Percentiles rank a stretch among this genome's conserved stretches.
phyloP scores from a whole-genome alignment of 2,329 filamentous ascomycete species.

The Aspergillus sp. region DNA sequence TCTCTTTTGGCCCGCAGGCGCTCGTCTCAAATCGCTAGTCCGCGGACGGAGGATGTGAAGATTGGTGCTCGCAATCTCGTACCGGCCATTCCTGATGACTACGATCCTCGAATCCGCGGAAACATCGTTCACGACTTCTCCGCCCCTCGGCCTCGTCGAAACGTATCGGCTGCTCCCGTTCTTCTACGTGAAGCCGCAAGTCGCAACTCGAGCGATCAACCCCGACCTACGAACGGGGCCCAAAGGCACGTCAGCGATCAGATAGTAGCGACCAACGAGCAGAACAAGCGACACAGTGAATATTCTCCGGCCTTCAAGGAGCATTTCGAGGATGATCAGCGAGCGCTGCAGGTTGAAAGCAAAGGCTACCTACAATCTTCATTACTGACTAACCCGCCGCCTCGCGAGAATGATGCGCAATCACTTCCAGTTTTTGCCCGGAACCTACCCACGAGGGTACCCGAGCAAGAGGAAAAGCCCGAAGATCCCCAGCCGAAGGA shows the following conservation, averaged over 20 bases:
- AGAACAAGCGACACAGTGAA: constrained; percentile 35
- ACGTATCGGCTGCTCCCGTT: constrained; percentile 28
- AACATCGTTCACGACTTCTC: constrained; percentile 66
- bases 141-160: constrained; percentile 53
- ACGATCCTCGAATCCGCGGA: constrained; percentile 63
- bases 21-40: constrained; percentile 51
- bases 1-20: constrained; percentile 58
- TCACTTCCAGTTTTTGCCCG: constrained; percentile 46
- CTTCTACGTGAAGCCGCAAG: constrained; percentile 13
- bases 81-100: constrained; percentile 58
- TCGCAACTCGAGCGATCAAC: constrained; percentile 15
- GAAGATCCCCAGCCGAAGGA: constrained; percentile 7
- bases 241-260: constrained; percentile 14
- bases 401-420: constrained; percentile 27
- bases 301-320: constrained; percentile 62
- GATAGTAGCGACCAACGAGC: constrained; percentile 19
- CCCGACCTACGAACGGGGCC: constrained; percentile 6
- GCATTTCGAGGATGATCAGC: constrained; percentile 56
- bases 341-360: constrained; percentile 40
- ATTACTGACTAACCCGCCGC: constrained; percentile 31
- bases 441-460: constrained; percentile 38
- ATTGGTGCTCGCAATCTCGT: constrained; percentile 50
- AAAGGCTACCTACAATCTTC: constrained; percentile 46
- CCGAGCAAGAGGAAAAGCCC: constrained; percentile 21
- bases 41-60: constrained; percentile 52